Conservation (phyloP, 2,329 filamentous ascomycete species). For the Colletotrichum sp. region DNA sequence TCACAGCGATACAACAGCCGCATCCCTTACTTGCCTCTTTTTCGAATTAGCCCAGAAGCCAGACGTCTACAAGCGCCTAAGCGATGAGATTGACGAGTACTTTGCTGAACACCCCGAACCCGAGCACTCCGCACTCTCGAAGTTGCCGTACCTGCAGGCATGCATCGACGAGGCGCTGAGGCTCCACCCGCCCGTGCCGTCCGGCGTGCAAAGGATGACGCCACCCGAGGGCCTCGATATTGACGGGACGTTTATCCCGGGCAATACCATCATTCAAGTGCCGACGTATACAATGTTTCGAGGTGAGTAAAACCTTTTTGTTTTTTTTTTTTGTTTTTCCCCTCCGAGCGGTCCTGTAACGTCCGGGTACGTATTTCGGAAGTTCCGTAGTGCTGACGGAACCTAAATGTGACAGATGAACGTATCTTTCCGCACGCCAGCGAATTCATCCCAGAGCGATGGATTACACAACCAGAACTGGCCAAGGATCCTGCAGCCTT, state of each 20-base stretch:
- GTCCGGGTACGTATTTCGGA: neutral
- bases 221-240: conserved; percentile 40
- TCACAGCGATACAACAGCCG: conserved; percentile 21
- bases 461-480: conserved; percentile 23
- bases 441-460: conserved; percentile 28
- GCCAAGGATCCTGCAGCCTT: conserved; percentile 26
- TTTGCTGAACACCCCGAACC: conserved; percentile 2
- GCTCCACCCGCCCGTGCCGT: conserved; percentile 39
- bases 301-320: conserved; percentile 2
- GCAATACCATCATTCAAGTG: conserved; percentile 35
- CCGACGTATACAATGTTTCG: conserved; percentile 30
- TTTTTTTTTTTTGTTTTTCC: neutral
- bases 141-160: conserved; percentile 35
- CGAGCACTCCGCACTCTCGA: conserved; percentile 25
- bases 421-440: conserved; percentile 24
- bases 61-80: neutral
- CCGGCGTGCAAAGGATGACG: conserved; percentile 37
- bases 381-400: neutral
- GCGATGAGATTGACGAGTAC: conserved; percentile 23
- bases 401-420: conserved; percentile 8
- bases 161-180: conserved; percentile 45
- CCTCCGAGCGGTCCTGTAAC: neutral
- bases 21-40: conserved; percentile 20
- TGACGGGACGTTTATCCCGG: conserved; percentile 37
- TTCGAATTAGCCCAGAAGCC: conserved; percentile 19